Conservation (phyloP, 2,329 filamentous ascomycete genomes). For the Fusarium udum region DNA sequence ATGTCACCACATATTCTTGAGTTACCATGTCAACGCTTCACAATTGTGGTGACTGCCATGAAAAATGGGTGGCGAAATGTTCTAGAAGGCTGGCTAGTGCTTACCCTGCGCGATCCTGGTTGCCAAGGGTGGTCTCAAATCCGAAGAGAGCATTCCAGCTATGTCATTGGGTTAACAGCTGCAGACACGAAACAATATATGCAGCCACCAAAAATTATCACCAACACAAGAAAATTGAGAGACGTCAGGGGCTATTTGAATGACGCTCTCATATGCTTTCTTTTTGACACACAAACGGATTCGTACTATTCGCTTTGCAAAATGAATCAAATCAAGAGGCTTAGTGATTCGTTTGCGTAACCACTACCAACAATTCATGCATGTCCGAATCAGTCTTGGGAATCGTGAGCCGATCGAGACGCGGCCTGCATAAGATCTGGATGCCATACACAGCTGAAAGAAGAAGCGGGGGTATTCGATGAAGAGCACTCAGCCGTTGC, state of each 20-base stretch:
- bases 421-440: not conserved
- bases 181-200: not conserved
- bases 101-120: not conserved
- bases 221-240: not conserved
- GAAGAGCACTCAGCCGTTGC: not conserved
- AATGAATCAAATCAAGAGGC: not conserved
- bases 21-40: not conserved
- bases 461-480: not conserved
- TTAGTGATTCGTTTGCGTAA: not conserved
- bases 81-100: fast-evolving
- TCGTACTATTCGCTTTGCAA: fast-evolving
- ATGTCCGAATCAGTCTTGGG: not conserved
- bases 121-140: not conserved
- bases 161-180: not conserved
- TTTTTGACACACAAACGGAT: not conserved
- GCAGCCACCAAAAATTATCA: not conserved
- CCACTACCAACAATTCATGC: no score
- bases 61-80: not conserved
- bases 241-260: fast-evolving
- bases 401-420: fast-evolving
- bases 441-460: no score
- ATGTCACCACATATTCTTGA: not conserved
- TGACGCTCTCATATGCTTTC: not conserved
- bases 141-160: fast-evolving
- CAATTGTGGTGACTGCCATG: no score